Evolutionary conservation across 768 basidiomycete species (phyloP), one percentile per base, ranked within the genome.

Genomic region (Lactarius sp.): DNA sequence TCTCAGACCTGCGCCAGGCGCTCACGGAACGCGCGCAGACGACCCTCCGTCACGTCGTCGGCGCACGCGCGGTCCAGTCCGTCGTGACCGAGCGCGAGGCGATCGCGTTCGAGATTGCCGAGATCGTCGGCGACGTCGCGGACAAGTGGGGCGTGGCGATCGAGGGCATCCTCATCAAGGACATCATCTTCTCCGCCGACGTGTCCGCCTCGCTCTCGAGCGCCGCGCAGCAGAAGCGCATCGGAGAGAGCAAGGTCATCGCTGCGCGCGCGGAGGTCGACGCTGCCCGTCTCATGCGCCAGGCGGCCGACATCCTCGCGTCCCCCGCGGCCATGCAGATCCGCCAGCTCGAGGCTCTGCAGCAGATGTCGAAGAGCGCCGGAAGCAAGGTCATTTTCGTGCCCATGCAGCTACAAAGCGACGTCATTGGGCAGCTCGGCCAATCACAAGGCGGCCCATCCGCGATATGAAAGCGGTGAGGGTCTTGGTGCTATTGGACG

Each of bases 251-350:
- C 71, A 98, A 98, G 77, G 92, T 96, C 73, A 96, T 97, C 70
- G 92, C 93, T 57, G 94, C 94, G 1, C 85, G 94, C 62, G 96
- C 95, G 14, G 95, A 97, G 77, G 95, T 98, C 68, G 95, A 97
- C 74, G 81, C 94, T 41, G 94, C 94, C 33, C 84, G 92, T 70
- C 84, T 98, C 73, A 98, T 98, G 95, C 84, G 95, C 65, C 93
- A 96, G 74, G 95, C 95, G 13, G 94, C 94, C 57, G 94, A 97
- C 75, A 97, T 96, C 70, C 78, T 93, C 70, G 92, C 94, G 22
- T 91, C 87, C 12, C 94, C 94, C 9, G 95, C 96, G 22, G 96
- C 96, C 59, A 97, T 98, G 94, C 94, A 97, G 75, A 98, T 98
- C 73, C 82, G 96, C 64, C 96, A 98, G 73, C 83, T 98, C 66